Percentiles rank a stretch among this genome's conserved stretches.
Evolutionary conservation across 305 asterid genomes (phyloP).

Genomic region (Plantago coronopus): DNA sequence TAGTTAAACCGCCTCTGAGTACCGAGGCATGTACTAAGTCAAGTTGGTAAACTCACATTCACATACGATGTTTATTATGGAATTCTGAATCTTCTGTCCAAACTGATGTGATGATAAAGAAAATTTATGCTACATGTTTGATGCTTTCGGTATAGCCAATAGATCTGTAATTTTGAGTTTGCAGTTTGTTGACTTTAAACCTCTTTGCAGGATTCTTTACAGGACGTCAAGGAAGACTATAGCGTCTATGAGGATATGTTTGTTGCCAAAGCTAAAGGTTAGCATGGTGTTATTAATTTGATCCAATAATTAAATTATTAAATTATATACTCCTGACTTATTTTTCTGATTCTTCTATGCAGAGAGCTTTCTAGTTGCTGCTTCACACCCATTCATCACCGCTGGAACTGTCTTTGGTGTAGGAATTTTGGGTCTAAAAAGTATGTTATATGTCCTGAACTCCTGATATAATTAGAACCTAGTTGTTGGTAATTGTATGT

Average conservation of each 20-base stretch:
- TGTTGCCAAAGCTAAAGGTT: conserved; percentile 77
- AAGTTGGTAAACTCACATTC: no score
- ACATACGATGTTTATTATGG: no score
- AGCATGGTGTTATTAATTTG: conserved; percentile 18
- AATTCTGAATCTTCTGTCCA: no score
- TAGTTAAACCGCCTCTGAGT: no score
- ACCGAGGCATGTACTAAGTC: no score
- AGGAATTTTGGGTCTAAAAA: conserved; percentile 66
- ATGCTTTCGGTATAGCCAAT: no score
- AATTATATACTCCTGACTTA: conserved; percentile 11
- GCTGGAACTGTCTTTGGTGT: conserved; percentile 65
- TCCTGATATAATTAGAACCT: conserved; percentile 9
- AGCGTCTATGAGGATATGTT: conserved; percentile 60
- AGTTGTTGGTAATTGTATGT: conserved; percentile 5
- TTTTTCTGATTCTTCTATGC: conserved; percentile 27
- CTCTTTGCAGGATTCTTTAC: conserved; percentile 65
- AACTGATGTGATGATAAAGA: no score
- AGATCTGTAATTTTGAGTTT: background rate
- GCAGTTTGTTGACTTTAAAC: conserved; percentile 6
- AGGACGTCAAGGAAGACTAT: conserved; percentile 67
- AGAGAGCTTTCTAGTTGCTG: conserved; percentile 74
- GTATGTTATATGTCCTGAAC: conserved; percentile 39
- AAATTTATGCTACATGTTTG: no score
- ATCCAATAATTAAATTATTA: conserved; percentile 9
- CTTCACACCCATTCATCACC: conserved; percentile 55